phyloP scores from a whole-genome alignment of 1,284 basidiomycete species.

The Rhodotorula sp. region DNA sequence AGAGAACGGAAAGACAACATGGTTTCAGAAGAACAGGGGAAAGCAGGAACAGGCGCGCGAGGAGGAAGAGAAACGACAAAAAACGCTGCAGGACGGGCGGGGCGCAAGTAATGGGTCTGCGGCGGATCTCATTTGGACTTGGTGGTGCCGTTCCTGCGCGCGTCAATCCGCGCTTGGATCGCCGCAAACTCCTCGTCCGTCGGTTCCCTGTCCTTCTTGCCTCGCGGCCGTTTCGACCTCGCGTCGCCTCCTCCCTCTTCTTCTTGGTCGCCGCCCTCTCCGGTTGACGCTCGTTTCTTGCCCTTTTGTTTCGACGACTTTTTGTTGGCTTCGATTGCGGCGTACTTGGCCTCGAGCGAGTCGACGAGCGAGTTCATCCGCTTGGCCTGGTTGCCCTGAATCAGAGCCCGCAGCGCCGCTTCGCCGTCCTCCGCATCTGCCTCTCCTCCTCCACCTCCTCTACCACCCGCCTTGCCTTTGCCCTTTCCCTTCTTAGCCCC shows the following conservation, averaged over 20 bases:
- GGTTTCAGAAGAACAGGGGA: too few relatives aligned
- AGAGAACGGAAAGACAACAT: too few relatives aligned
- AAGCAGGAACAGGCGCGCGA: too few relatives aligned
- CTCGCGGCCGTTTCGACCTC: conserved; percentile 50
- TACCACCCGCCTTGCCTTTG: conserved; percentile 54
- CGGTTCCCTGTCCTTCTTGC: conserved; percentile 52
- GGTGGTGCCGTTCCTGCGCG: conserved; percentile 50
- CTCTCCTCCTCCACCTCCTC: conserved; percentile 7
- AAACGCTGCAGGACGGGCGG: too few relatives aligned
- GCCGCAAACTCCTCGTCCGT: conserved; percentile 68
- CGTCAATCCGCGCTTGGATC: conserved; percentile 62
- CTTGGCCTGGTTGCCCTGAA: conserved; percentile 68
- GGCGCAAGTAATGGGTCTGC: too few relatives aligned
- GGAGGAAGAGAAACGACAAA: too few relatives aligned
- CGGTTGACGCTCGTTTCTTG: conserved; percentile 52
- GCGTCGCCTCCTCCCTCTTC: conserved; percentile 53
- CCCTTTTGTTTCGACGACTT: conserved; percentile 25
- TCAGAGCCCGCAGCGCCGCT: conserved; percentile 75
- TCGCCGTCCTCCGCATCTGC: conserved; percentile 60
- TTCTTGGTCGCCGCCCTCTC: conserved; percentile 51
- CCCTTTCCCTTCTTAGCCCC: conserved; percentile 52
- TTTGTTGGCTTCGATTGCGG: conserved; percentile 48
- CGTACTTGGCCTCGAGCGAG: conserved; percentile 65
- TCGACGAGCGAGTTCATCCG: conserved; percentile 71
- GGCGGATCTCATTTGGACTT: conserved; percentile 4